Conservation (phyloP, 176 grass and related monocot genomes). For the Oryza australiensis region DNA sequence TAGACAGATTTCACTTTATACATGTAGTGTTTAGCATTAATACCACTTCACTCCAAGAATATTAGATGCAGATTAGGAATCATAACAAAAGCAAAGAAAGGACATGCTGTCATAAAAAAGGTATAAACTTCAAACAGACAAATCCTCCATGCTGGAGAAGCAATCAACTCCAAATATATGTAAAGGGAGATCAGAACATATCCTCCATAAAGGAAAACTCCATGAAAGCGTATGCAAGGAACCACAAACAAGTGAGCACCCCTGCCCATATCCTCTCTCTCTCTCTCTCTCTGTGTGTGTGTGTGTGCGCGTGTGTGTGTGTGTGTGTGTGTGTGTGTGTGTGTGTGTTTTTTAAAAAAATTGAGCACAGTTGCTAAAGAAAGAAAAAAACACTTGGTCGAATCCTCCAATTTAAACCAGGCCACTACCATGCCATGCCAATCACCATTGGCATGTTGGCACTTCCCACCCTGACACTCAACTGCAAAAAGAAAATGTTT, state of each 20-base stretch:
- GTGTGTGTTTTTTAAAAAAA: no score
- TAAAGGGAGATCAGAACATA: conserved; percentile 25
- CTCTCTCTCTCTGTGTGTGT: no score
- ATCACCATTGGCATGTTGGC: neutral
- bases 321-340: no score
- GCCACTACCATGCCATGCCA: neutral
- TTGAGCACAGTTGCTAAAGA: neutral
- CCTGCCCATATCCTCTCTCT: neutral
- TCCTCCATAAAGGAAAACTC: conserved; percentile 5
- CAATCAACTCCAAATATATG: neutral
- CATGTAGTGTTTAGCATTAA: neutral
- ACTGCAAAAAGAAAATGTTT: neutral
- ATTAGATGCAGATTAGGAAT: neutral
- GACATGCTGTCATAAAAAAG: neutral
- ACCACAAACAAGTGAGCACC: neutral
- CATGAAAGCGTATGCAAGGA: neutral
- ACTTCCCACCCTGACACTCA: no score
- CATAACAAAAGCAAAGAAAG: conserved; percentile 6
- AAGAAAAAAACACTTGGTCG: neutral
- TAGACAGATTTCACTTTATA: neutral
- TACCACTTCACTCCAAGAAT: neutral
- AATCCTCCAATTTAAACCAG: neutral
- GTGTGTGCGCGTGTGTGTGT: no score
- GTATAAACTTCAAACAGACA: neutral
- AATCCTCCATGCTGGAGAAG: neutral